Evolutionary conservation across 164 flowering plant genomes (phyloP).

Genomic region (Brasenia schreberi): DNA sequence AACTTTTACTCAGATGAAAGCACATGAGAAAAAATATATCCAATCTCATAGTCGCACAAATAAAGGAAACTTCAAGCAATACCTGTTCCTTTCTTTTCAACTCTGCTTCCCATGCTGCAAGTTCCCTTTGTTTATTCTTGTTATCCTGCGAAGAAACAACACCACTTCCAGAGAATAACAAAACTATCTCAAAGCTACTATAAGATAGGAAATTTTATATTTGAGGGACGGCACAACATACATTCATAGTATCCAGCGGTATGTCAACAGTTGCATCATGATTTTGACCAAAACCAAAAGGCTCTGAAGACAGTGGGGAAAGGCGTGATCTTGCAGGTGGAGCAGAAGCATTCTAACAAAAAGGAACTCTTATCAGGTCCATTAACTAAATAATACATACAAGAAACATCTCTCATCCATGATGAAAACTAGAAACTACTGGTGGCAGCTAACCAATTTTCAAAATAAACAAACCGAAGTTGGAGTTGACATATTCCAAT

Average conservation of each 20-base stretch:
- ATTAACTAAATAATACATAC: too few species aligned
- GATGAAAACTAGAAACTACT: too few species aligned
- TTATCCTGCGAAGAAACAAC: slow-evolving; percentile 7
- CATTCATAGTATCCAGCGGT: slow-evolving; percentile 72
- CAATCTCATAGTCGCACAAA: not conserved
- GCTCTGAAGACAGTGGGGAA: slow-evolving; percentile 33
- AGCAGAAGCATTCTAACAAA: slow-evolving; percentile 35
- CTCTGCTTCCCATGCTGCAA: slow-evolving; percentile 8
- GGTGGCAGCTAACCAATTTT: too few species aligned
- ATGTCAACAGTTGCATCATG: slow-evolving; percentile 81
- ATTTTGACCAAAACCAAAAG: slow-evolving; percentile 55
- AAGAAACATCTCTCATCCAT: too few species aligned
- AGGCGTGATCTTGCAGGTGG: slow-evolving; percentile 39
- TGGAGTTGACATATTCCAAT: too few species aligned
- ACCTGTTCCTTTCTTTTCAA: slow-evolving; percentile 14
- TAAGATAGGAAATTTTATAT: not conserved
- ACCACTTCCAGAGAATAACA: slow-evolving; percentile 1
- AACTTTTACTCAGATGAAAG: not conserved
- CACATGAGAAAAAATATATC: not conserved
- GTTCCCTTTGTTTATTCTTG: slow-evolving; percentile 6
- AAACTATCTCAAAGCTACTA: not conserved
- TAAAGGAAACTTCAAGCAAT: not conserved
- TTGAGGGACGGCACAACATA: not conserved
- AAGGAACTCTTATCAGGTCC: too few species aligned
- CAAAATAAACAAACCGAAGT: too few species aligned